Evolutionary conservation across 176 grass and related monocot genomes (phyloP).

Genomic region (Oryza glumipatula): DNA sequence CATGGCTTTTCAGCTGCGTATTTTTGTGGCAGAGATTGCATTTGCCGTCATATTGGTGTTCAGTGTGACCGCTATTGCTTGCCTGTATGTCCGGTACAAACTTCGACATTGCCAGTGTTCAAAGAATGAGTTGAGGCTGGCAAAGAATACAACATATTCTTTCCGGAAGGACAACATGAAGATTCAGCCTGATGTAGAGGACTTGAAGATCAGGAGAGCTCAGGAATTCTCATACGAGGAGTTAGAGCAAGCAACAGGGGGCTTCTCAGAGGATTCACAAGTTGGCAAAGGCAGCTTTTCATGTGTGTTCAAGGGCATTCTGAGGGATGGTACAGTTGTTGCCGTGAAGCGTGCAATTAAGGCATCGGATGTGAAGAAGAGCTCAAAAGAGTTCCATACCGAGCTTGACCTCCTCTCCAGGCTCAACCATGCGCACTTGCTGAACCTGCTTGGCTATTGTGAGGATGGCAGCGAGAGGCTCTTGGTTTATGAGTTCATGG

Average conservation of each 20-base stretch:
- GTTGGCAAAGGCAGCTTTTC: conserved; percentile 95
- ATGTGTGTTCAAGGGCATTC: conserved; percentile 87
- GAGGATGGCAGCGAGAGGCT: conserved; percentile 94
- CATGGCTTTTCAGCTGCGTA: conserved; percentile 73
- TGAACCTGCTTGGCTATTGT: conserved; percentile 91
- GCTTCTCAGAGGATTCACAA: conserved; percentile 84
- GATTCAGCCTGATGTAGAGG: conserved; percentile 80
- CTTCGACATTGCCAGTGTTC: conserved; percentile 72
- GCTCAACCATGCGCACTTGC: conserved; percentile 95
- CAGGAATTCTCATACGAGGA: conserved; percentile 84
- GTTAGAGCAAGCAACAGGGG: conserved; percentile 75
- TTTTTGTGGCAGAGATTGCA: conserved; percentile 86
- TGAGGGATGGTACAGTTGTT: conserved; percentile 87
- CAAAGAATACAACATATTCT: conserved; percentile 67
- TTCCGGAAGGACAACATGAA: conserved; percentile 87
- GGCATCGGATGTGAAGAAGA: conserved; percentile 90
- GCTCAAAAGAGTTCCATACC: conserved; percentile 90
- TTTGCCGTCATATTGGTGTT: conserved; percentile 72
- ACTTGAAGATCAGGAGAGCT: conserved; percentile 86
- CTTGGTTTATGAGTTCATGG: conserved; percentile 97
- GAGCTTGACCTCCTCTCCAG: conserved; percentile 96
- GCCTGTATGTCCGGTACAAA: conserved; percentile 72
- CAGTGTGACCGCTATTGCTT: conserved; percentile 65
- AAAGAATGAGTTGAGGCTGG: conserved; percentile 51
- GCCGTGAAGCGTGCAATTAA: conserved; percentile 94